These are phyloP conservation scores for Yamadazyma blattariae DNA, from an alignment of 1,139 yeast genomes.

Conservation along the genomic window DNA sequence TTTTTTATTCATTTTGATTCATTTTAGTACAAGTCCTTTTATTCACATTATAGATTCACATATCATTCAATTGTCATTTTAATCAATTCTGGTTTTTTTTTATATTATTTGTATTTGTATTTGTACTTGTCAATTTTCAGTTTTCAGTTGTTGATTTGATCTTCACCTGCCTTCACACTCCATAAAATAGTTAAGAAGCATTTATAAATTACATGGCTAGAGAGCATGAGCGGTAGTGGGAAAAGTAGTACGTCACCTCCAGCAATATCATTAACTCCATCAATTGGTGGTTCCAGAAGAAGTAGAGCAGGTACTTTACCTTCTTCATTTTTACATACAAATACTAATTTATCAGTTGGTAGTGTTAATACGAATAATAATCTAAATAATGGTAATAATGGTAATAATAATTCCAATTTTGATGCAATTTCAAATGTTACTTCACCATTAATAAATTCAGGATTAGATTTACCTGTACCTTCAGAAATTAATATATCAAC, in stretches of 20 bases:
- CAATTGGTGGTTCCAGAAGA: slow-evolving; percentile 22
- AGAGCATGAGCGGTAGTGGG: slow-evolving; percentile 2
- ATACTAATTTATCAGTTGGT: not conserved
- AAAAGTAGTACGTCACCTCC: slow-evolving; percentile 27
- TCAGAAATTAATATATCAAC: slow-evolving; percentile 12
- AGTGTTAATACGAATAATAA: not conserved
- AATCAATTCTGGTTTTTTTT: no score
- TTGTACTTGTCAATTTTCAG: no score
- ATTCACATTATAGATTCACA: no score
- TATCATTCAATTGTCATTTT: no score
- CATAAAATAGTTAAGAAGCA: no score
- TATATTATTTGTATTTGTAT: no score
- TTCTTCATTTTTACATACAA: slow-evolving; percentile 14
- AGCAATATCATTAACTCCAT: slow-evolving; percentile 29
- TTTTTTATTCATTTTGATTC: no score
- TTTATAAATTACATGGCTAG: no score
- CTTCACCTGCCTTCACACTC: no score
- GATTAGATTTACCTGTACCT: slow-evolving; percentile 8
- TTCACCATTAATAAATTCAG: slow-evolving; percentile 14
- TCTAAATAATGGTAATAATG: not conserved
- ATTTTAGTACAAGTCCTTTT: no score
- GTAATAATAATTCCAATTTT: slow-evolving; percentile 2
- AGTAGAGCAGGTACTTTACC: slow-evolving; percentile 53
- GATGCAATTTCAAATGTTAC: slow-evolving; percentile 9
- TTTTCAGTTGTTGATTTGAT: no score